Percentiles rank a stretch among this genome's conserved stretches.
These are phyloP conservation scores for Colletotrichum liaoningense DNA, from an alignment of 2,329 filamentous ascomycete species.

Conservation along the genomic window DNA sequence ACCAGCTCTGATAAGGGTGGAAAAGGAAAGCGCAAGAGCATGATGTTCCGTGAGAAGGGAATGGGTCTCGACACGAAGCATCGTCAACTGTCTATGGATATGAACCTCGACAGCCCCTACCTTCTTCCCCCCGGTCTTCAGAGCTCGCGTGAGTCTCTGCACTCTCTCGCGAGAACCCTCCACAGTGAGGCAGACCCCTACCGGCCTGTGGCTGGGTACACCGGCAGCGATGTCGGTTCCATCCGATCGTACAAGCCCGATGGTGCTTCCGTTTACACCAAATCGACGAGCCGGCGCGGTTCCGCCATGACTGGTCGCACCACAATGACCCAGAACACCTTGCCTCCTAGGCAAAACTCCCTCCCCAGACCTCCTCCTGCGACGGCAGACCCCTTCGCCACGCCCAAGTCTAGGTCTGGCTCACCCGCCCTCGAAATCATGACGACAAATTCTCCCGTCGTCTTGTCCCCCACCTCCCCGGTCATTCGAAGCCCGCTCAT, in stretches of 20 bases:
- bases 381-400: constrained; percentile 49
- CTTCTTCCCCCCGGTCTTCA: constrained; percentile 88
- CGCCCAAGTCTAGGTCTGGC: constrained; percentile 42
- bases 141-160: constrained; percentile 84
- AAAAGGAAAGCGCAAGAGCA: constrained; percentile 58
- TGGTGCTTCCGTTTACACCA: constrained; percentile 57
- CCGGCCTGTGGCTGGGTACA: constrained; percentile 69
- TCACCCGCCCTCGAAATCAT: constrained; percentile 23
- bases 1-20: constrained; percentile 42
- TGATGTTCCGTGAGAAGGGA: constrained; percentile 62
- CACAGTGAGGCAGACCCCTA: constrained; percentile 87
- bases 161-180: constrained; percentile 83
- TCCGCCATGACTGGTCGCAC: constrained; percentile 43
- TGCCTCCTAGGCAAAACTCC: constrained; percentile 57
- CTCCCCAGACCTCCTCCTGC: constrained; percentile 52
- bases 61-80: constrained; percentile 46
- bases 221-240: constrained; percentile 67
- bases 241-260: constrained; percentile 63
- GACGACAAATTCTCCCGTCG: constrained; percentile 41
- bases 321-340: constrained; percentile 44
- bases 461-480: constrained; percentile 34
- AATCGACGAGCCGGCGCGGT: constrained; percentile 47
- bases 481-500: constrained; percentile 21
- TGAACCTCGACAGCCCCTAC: constrained; percentile 86
- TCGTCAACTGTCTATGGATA: constrained; percentile 75